Conservation (phyloP, 495 filamentous ascomycete species). For the Jackrogersella multiformis region DNA sequence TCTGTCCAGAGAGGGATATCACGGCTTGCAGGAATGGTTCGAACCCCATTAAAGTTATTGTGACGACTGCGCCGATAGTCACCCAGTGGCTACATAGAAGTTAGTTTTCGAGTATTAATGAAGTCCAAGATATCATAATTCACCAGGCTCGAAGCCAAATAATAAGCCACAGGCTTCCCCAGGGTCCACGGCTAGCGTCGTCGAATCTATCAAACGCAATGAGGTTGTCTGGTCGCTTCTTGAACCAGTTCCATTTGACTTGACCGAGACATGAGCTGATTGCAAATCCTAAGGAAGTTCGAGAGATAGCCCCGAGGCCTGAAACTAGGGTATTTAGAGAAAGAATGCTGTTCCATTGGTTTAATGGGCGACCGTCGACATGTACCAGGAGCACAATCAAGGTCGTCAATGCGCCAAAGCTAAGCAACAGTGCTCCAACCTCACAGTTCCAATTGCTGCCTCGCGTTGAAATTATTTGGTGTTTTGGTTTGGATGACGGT, state of each 20-base stretch:
- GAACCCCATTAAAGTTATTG: constrained; percentile 27
- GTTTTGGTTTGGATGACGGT: constrained; percentile 1
- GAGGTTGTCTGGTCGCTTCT: constrained; percentile 34
- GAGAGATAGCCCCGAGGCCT: constrained; percentile 13
- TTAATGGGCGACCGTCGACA: constrained; percentile 8
- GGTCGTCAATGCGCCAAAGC: constrained; percentile 5
- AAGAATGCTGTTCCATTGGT: constrained; percentile 17
- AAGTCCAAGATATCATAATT: not conserved
- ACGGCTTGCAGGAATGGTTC: constrained; percentile 37
- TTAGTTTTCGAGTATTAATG: not conserved
- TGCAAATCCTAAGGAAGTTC: constrained; percentile 25
- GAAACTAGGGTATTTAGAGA: constrained; percentile 21
- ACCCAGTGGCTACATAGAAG: constrained; percentile 28
- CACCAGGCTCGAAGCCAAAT: constrained; percentile 29
- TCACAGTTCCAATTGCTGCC: constrained; percentile 27
- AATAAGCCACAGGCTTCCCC: constrained; percentile 50
- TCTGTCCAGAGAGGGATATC: constrained; percentile 19
- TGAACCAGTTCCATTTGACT: constrained; percentile 52
- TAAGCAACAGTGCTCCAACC: constrained; percentile 8
- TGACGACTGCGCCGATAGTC: constrained; percentile 18
- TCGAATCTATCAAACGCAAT: constrained; percentile 48
- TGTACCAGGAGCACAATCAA: constrained; percentile 15
- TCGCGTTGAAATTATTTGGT: constrained; percentile 15
- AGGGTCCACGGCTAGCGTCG: constrained; percentile 52
- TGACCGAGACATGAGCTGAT: constrained; percentile 32